phyloP scores from a whole-genome alignment of 1,139 yeast species.

The Blastobotrys serpentis region DNA sequence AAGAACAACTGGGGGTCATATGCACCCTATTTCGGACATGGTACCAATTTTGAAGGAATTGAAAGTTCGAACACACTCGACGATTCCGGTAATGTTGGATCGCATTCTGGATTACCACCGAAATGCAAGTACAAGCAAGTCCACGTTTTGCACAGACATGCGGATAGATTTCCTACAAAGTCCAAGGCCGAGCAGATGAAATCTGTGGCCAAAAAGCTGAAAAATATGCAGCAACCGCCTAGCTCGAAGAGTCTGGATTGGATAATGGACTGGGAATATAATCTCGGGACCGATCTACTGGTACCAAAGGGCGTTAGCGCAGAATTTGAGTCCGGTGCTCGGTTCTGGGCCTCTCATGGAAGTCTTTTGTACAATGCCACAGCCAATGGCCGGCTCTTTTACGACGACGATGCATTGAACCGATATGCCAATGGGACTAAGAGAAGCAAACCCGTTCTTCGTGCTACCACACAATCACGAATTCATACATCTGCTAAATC shows the following conservation, averaged over 20 bases:
- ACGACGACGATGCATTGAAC: constrained; percentile 31
- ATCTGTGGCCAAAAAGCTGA: constrained; percentile 33
- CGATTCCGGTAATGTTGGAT: constrained; percentile 26
- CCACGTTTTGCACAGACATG: constrained; percentile 45
- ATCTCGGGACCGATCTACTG: constrained; percentile 38
- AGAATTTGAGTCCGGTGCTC: constrained; percentile 41
- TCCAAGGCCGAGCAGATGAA: constrained; percentile 32
- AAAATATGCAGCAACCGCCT: constrained; percentile 34
- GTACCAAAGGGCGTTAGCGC: constrained; percentile 43
- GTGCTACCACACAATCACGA: constrained; percentile 44
- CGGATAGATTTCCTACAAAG: constrained; percentile 44
- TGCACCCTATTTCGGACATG: constrained; percentile 44
- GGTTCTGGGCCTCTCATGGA: constrained; percentile 46
- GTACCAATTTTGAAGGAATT: constrained; percentile 37
- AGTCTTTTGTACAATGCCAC: constrained; percentile 37
- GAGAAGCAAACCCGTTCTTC: constrained; percentile 37
- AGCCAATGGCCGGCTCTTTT: constrained; percentile 25
- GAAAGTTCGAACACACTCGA: constrained; percentile 5
- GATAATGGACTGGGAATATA: constrained; percentile 40
- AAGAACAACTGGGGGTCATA: constrained; percentile 44
- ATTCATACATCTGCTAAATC: constrained; percentile 43
- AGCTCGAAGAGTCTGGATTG: constrained; percentile 28
- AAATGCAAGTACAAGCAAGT: constrained; percentile 38
- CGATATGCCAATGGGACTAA: constrained; percentile 36
- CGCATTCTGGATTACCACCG: constrained; percentile 33